A percentile compares a stretch with the other conserved stretches of the same genome.
Evolutionary conservation across 2,329 filamentous ascomycete species (phyloP).

Genomic region (Juglanconis sp.): DNA sequence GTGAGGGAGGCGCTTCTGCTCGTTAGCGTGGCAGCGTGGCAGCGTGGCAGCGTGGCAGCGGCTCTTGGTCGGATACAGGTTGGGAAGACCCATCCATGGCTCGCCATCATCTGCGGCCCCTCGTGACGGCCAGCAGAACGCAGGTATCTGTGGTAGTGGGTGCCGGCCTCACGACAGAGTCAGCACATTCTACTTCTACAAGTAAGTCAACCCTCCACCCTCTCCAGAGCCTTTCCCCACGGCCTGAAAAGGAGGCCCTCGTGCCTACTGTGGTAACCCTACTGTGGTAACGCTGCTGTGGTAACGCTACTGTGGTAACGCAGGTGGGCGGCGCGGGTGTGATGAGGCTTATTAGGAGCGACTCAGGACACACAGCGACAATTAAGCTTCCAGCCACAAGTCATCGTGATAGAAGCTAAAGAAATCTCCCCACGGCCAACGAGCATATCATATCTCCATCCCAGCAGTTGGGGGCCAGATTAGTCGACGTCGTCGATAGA

Average conservation of each 20-base stretch:
- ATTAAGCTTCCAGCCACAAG: no score
- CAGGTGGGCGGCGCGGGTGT: neutral
- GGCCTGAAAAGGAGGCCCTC: neutral
- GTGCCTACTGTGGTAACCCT: neutral
- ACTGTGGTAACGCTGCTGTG: neutral
- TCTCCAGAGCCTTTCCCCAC: neutral
- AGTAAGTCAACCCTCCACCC: constrained; percentile 11
- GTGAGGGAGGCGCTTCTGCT: no score
- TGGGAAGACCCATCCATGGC: neutral
- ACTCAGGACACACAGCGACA: neutral
- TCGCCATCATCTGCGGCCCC: constrained; percentile 16
- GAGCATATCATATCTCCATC: neutral
- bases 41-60: neutral
- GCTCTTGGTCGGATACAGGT: neutral
- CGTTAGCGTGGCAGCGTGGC: neutral
- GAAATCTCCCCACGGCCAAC: neutral
- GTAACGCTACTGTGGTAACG: neutral
- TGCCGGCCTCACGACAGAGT: constrained; percentile 9
- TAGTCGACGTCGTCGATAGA: neutral
- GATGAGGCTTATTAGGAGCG: neutral
- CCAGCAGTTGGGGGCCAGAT: neutral
- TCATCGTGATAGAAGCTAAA: no score
- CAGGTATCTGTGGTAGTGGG: constrained; percentile 11
- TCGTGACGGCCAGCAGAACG: constrained; percentile 17
- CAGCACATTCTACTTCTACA: neutral